phyloP scores from a whole-genome alignment of 257 asterid genomes.

The Rhazya stricta region DNA sequence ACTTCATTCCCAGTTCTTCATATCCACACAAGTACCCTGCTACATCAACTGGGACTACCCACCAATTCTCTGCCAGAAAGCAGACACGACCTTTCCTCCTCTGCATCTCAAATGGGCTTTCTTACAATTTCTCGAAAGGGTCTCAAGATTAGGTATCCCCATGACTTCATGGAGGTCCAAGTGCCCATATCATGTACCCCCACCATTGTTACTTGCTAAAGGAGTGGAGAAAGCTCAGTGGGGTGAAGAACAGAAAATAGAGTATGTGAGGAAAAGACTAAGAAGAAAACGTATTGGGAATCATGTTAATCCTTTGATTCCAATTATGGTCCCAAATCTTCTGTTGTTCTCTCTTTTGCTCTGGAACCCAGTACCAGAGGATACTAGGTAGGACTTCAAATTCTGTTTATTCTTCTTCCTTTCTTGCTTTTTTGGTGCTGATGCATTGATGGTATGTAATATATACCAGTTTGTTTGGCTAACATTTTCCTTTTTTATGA shows the following conservation, averaged over 20 bases:
- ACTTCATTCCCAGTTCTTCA: conserved; percentile 63
- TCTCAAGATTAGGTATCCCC: conserved; percentile 44
- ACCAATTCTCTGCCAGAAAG: conserved; percentile 64
- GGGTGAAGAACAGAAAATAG: conserved; percentile 61
- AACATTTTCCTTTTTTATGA: background rate
- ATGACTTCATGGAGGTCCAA: conserved; percentile 82
- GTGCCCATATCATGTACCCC: conserved; percentile 75
- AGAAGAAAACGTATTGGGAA: conserved; percentile 40
- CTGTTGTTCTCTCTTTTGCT: conserved; percentile 44
- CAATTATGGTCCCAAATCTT: conserved; percentile 61
- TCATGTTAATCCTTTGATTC: conserved; percentile 46
- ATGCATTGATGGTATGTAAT: background rate
- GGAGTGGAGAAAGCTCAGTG: conserved; percentile 77
- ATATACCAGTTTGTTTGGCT: background rate
- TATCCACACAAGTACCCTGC: conserved; percentile 75
- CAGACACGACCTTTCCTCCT: conserved; percentile 26
- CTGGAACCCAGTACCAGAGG: conserved; percentile 46
- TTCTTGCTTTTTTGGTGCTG: background rate
- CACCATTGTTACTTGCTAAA: conserved; percentile 52
- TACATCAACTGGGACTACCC: conserved; percentile 94
- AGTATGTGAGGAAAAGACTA: conserved; percentile 49
- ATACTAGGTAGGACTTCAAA: conserved; percentile 5
- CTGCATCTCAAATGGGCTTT: conserved; percentile 47
- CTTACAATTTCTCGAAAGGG: conserved; percentile 43
- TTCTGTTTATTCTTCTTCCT: background rate